Base-by-base conservation (phyloP, 169 alveolate species). In the Eimeria tenella region DNA sequence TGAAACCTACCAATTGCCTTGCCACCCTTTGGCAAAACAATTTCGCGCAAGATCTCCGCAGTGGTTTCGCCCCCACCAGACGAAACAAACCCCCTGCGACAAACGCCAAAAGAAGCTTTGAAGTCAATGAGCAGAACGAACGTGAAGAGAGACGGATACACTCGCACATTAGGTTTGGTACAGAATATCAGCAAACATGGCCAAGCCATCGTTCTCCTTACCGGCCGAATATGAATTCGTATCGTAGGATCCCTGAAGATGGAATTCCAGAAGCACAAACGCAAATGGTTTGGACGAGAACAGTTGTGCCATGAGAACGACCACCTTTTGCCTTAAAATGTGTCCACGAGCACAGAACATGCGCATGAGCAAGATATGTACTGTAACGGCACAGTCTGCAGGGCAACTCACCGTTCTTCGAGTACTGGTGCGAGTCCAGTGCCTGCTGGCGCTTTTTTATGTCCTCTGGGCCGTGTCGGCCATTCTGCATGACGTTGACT, bases 211-310 rank as follows among this genome's bases (percentile, higher is more conserved):
- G 31, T 15, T 63, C 5, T 0, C 7, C 68, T 81, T 50, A 81
- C 90, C 73, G 75, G 90, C 90, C 90, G 31, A 81, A 81, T 21
- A 81, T 31, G 63, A 81, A 81, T 42, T 81, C 90, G 19, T 81
- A 81, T 5, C 90, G 70, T 50, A 81, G 73, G 23, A 81, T 81
- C 0, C 90, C 90, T 81, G 90, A 17, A 15, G 5, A 63, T n/a
- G 21, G 21, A 63, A 63, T 1, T 31, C 42, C 68, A 11, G 68
- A 31, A 4, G 82, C 15, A 21, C 49, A 31, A 7, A 71, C 4
- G 53, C 49, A 23, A 4, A 0, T 0, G 19, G 3, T 58, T 3
- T 11, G 21, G 19, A 3, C 3, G 11, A 0, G 19, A 17, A 11
- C 0, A 1, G 21, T 1, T 58, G 68, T 58, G 19, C 2, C 19